phyloP scores from a whole-genome alignment of 108 stramenopile species.

The Cyclotella distinguenda region DNA sequence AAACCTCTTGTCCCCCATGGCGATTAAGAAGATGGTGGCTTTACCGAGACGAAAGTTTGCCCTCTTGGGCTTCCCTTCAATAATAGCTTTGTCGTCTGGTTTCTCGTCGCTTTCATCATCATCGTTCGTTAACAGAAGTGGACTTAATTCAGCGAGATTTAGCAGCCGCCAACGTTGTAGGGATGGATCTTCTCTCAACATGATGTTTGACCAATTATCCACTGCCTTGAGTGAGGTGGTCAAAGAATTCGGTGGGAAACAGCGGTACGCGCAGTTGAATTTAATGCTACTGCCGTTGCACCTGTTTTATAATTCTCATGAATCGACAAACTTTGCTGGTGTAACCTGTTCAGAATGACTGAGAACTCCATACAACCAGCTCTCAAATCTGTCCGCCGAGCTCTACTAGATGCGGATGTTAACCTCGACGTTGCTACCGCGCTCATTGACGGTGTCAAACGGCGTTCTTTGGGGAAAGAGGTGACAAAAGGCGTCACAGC shows the following conservation, averaged over 20 bases:
- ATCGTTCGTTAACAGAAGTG: not conserved
- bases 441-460: slow-evolving; percentile 87
- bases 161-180: not conserved
- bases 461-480: slow-evolving; percentile 81
- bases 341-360: slow-evolving; percentile 50
- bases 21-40: no score
- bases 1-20: not conserved
- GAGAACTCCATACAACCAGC: slow-evolving; percentile 78
- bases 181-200: slow-evolving; percentile 46
- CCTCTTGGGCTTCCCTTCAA: not conserved
- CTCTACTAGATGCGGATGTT: slow-evolving; percentile 90
- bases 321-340: no score
- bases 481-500: slow-evolving; percentile 86
- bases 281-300: not conserved
- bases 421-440: slow-evolving; percentile 88
- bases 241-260: slow-evolving; percentile 66
- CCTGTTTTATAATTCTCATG: not conserved
- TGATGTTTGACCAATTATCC: slow-evolving; percentile 90
- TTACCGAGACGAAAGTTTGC: not conserved
- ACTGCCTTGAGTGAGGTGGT: slow-evolving; percentile 70
- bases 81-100: not conserved
- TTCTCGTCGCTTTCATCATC: slow-evolving; percentile 6
- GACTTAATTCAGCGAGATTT: not conserved
- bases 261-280: slow-evolving; percentile 39
- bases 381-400: slow-evolving; percentile 83